Evolutionary conservation across 139 green algal species (phyloP).

Genomic region (Chara braunii): DNA sequence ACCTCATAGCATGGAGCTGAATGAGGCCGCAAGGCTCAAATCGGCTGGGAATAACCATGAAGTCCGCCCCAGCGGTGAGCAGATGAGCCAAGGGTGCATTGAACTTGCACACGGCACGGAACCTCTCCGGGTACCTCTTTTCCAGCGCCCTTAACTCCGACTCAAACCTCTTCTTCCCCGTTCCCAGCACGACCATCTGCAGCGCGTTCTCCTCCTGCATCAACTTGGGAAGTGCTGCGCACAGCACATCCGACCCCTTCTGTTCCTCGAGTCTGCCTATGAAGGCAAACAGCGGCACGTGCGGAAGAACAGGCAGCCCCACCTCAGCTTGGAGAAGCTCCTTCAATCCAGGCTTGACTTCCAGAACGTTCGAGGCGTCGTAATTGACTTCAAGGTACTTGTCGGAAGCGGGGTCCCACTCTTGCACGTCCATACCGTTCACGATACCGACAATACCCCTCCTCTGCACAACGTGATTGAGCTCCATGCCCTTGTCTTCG

Average conservation of each 20-base stretch:
- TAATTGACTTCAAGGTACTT: constrained; percentile 94
- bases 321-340: constrained; percentile 62
- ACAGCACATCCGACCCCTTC: constrained; percentile 96
- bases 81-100: constrained; percentile 78
- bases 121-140: constrained; percentile 56
- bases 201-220: constrained; percentile 52
- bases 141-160: constrained; percentile 66
- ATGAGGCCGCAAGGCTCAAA: constrained; percentile 98
- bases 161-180: constrained; percentile 85
- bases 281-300: constrained; percentile 56
- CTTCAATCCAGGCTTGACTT: constrained; percentile 32
- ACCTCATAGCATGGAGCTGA: constrained; percentile 84
- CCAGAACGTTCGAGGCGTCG: constrained; percentile 58
- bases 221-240: constrained; percentile 73
- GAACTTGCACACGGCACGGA: constrained; percentile 89
- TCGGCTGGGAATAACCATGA: constrained; percentile 90
- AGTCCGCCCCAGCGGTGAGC: constrained; percentile 93
- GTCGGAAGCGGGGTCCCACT: constrained; percentile 89
- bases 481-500: constrained; percentile 74
- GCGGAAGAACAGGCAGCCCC: constrained; percentile 73
- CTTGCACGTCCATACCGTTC: constrained; percentile 95
- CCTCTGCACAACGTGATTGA: constrained; percentile 59
- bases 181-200: constrained; percentile 55
- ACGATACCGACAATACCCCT: constrained; percentile 88
- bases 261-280: constrained; percentile 61